Evolutionary conservation across 306 rosid species (phyloP).

Genomic region (Lathyrus aphaca): DNA sequence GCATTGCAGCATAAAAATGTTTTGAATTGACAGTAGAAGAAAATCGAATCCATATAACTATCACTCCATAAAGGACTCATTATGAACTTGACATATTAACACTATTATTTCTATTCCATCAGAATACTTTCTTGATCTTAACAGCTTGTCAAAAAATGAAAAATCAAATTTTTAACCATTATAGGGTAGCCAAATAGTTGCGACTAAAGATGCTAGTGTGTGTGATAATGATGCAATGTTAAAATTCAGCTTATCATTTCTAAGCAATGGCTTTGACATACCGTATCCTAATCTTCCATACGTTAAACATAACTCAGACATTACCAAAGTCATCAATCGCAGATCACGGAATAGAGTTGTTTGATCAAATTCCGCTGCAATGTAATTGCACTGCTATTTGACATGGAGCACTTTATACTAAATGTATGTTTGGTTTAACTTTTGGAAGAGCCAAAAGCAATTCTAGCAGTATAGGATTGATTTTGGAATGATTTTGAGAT

Average conservation of each 20-base stretch:
- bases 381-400: background rate
- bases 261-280: background rate
- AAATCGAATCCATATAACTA: too few relatives aligned
- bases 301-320: background rate
- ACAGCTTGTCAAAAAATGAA: background rate
- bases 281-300: background rate
- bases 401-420: background rate
- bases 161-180: conserved; percentile 3
- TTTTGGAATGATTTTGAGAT: too few relatives aligned
- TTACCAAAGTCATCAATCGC: background rate
- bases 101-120: too few relatives aligned
- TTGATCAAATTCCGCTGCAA: background rate
- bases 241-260: conserved; percentile 6
- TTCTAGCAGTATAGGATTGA: too few relatives aligned
- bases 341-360: background rate
- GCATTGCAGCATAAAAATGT: too few relatives aligned
- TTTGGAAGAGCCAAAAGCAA: too few relatives aligned
- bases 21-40: too few relatives aligned
- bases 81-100: too few relatives aligned
- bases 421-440: too few relatives aligned
- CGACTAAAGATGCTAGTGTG: background rate
- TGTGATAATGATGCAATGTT: background rate
- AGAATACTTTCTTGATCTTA: too few relatives aligned
- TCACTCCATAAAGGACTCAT: too few relatives aligned
- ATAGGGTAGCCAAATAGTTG: background rate